Evolutionary conservation across 2,329 filamentous ascomycete genomes (phyloP), one percentile per base, ranked within the genome.

Genomic region (Colletotrichum sp.): DNA sequence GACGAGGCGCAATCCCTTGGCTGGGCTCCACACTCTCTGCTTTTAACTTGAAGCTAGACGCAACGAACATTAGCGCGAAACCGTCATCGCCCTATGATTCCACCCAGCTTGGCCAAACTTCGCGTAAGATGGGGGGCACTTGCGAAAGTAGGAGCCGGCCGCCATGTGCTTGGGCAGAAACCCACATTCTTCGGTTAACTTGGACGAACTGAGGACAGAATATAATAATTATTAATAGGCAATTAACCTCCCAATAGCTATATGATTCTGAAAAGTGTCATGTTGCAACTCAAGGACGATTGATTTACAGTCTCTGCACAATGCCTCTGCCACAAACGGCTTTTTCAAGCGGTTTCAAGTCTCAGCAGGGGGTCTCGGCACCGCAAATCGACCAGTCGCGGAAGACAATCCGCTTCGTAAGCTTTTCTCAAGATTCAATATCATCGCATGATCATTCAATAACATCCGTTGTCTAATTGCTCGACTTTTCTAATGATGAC

Each of bases 171-270:
- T n/a, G 8, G 39, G 0, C 5, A n/a, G 1, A n/a, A 12, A n/a
- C 0, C 18, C 18, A 0, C 18, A 49, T 0, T 0, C 39, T n/a
- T 3, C 0, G 39, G 3, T 49, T 1, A 49, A 12, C 1, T 10
- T n/a, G 39, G 9, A 44, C 18, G 39, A 44, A 44, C 8, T 6
- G 39, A 10, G 3, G 0, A 10, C 16, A 44, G 18, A n/a, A 44
- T 0, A 26, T 2, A 6, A 26, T 26, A 6, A 26, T 49, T 49
- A 49, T 49, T 1, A n/a, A 49, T 49, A 49, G 18, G 18, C 9
- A n/a, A 49, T n/a, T 0, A n/a, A 49, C 5, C 0, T 49, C 0
- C 18, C 9, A 49, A 0, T 10, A 1, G 18, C 18, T n/a, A 12
- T n/a, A n/a, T n/a, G n/a, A n/a, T n/a, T n/a, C n/a, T n/a, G n/a